phyloP scores from a whole-genome alignment of 768 basidiomycete genomes.

The Russula dissimulans region DNA sequence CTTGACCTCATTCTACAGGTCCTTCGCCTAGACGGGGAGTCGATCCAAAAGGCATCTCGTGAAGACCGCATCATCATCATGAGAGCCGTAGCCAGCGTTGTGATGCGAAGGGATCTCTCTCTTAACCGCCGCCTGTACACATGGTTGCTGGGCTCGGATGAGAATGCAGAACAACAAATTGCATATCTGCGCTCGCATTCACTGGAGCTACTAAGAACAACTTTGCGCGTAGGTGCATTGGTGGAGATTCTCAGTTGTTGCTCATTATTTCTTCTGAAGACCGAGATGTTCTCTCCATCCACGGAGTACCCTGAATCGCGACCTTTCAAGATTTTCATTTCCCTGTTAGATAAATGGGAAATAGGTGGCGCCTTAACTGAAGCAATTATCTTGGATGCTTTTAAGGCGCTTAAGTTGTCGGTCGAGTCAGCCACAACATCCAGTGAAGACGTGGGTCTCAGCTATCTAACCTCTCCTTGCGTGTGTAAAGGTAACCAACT shows the following conservation, averaged over 20 bases:
- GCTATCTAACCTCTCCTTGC: not conserved
- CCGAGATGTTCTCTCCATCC: conserved; percentile 68
- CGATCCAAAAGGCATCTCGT: conserved; percentile 55
- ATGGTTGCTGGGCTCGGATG: conserved; percentile 84
- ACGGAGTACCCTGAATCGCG: conserved; percentile 68
- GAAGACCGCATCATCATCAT: conserved; percentile 79
- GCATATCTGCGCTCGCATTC: conserved; percentile 60
- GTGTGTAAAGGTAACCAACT: not conserved
- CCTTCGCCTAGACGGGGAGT: conserved; percentile 61
- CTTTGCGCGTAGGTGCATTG: conserved; percentile 50
- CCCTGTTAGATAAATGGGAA: conserved; percentile 94
- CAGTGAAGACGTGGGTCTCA: conserved; percentile 48
- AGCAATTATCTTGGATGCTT: conserved; percentile 65
- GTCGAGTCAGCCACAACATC: conserved; percentile 44
- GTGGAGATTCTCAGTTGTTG: not conserved
- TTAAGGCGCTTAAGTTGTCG: conserved; percentile 58
- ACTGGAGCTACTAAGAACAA: conserved; percentile 59
- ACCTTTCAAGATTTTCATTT: conserved; percentile 94
- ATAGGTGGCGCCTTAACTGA: conserved; percentile 79
- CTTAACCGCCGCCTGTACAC: conserved; percentile 87
- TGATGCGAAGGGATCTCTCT: conserved; percentile 85
- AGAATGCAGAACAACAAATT: conserved; percentile 66
- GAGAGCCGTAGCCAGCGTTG: conserved; percentile 79
- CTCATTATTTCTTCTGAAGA: conserved; percentile 31
- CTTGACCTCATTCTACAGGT: conserved; percentile 79